Conservation (phyloP, 495 filamentous ascomycete species). For the Xylaria curta region DNA sequence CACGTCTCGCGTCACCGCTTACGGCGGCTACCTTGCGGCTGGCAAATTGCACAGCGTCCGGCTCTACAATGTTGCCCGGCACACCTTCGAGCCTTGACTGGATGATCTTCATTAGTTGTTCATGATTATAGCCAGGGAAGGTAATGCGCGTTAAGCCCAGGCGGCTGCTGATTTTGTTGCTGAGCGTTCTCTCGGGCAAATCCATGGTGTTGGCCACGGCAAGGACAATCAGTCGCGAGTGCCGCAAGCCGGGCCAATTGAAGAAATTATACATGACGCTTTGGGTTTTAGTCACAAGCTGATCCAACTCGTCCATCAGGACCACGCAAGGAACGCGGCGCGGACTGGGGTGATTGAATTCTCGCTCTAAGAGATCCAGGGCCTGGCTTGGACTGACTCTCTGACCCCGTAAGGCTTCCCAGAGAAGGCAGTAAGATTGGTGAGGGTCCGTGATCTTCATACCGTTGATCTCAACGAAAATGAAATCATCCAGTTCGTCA, state of each 20-base stretch:
- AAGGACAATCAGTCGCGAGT: slow-evolving; percentile 91
- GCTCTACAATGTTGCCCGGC: slow-evolving; percentile 85
- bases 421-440: slow-evolving; percentile 92
- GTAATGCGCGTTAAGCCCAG: slow-evolving; percentile 90
- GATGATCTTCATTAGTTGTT: slow-evolving; percentile 97
- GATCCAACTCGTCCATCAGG: slow-evolving; percentile 98
- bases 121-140: slow-evolving; percentile 96
- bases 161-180: slow-evolving; percentile 96
- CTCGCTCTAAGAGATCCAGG: slow-evolving; percentile 84
- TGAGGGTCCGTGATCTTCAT: slow-evolving; percentile 99
- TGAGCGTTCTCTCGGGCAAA: slow-evolving; percentile 91
- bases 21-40: slow-evolving; percentile 96
- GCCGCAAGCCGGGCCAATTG: slow-evolving; percentile 95
- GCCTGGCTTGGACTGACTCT: slow-evolving; percentile 92
- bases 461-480: slow-evolving; percentile 99
- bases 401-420: slow-evolving; percentile 94
- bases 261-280: slow-evolving; percentile 99
- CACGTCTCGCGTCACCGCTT: slow-evolving; percentile 89
- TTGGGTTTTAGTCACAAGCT: slow-evolving; percentile 96
- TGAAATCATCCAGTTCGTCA: slow-evolving; percentile 98
- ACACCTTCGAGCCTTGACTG: slow-evolving; percentile 85
- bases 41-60: slow-evolving; percentile 96
- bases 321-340: slow-evolving; percentile 95
- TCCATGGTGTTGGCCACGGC: slow-evolving; percentile 99
- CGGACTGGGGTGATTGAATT: slow-evolving; percentile 89